Evolutionary conservation across 2,329 filamentous ascomycete species (phyloP).

Genomic region (Fusarium pseudoanthophilum): DNA sequence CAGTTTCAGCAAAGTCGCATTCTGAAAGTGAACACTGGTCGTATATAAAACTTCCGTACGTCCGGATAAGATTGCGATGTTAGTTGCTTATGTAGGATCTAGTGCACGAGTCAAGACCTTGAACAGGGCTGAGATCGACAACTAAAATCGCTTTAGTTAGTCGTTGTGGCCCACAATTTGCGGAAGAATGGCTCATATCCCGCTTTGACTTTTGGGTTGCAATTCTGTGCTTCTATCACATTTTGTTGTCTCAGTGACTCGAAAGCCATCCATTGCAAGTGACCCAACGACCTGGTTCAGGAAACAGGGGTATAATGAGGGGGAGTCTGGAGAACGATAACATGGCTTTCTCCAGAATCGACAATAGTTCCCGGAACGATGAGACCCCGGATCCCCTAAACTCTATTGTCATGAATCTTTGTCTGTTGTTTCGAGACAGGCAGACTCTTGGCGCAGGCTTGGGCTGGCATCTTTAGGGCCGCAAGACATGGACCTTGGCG

Average conservation of each 20-base stretch:
- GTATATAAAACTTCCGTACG: neutral
- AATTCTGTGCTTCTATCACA: constrained; percentile 2
- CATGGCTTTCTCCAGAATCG: neutral
- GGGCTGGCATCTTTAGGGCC: neutral
- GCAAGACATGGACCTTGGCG: neutral
- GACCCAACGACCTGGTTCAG: neutral
- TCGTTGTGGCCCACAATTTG: neutral
- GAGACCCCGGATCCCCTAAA: neutral
- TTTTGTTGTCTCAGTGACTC: neutral
- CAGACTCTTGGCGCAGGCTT: neutral
- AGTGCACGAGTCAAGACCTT: constrained; percentile 8
- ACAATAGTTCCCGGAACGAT: neutral
- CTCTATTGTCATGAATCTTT: neutral
- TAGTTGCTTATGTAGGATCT: neutral
- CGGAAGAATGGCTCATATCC: constrained; percentile 1
- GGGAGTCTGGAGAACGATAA: neutral
- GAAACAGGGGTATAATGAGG: neutral
- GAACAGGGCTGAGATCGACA: constrained; percentile 11
- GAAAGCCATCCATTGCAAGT: neutral
- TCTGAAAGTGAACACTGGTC: neutral
- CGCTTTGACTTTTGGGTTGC: neutral
- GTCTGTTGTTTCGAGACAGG: neutral
- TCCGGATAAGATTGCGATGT: constrained; percentile 1
- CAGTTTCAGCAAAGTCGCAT: neutral
- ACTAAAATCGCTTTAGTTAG: constrained; percentile 1